phyloP scores from a whole-genome alignment of 2,329 filamentous ascomycete genomes.

The Monosporascus sp. region DNA sequence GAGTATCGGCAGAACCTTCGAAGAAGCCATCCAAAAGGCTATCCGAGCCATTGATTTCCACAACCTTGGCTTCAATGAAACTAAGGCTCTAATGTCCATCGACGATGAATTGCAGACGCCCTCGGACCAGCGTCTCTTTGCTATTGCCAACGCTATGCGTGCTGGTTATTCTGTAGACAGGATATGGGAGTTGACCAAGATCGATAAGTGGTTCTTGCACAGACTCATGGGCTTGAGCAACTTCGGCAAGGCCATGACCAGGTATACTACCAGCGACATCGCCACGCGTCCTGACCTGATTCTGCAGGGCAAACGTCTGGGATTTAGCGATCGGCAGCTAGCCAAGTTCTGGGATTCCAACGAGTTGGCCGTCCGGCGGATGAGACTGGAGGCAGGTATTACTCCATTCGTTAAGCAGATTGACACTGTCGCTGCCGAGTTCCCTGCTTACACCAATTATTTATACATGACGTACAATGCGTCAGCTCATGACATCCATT shows the following conservation, averaged over 20 bases:
- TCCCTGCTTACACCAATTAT: conserved; percentile 92
- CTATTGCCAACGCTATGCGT: conserved; percentile 96
- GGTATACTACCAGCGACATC: conserved; percentile 60
- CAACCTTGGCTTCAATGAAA: conserved; percentile 93
- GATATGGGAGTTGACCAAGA: conserved; percentile 97
- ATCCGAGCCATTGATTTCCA: conserved; percentile 93
- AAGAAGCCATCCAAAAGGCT: conserved; percentile 97
- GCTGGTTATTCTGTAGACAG: conserved; percentile 90
- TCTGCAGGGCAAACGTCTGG: conserved; percentile 83
- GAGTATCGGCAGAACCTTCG: conserved; percentile 94
- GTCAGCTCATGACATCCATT: conserved; percentile 74
- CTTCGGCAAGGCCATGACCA: conserved; percentile 75
- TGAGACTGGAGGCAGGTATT: conserved; percentile 82
- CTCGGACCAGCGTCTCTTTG: conserved; percentile 94
- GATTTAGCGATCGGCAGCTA: conserved; percentile 90
- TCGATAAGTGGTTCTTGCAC: conserved; percentile 96
- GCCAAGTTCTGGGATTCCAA: conserved; percentile 94
- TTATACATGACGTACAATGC: conserved; percentile 96
- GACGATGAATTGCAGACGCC: conserved; percentile 95
- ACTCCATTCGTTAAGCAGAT: conserved; percentile 94
- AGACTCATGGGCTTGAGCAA: conserved; percentile 88
- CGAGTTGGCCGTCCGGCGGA: conserved; percentile 79
- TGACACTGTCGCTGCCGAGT: conserved; percentile 95
- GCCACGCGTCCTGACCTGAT: conserved; percentile 61
- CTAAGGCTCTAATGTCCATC: conserved; percentile 87